Percentiles rank a stretch among this genome's conserved stretches.
Conservation (phyloP, 805 yeast genomes). For the Candida ovalis region DNA sequence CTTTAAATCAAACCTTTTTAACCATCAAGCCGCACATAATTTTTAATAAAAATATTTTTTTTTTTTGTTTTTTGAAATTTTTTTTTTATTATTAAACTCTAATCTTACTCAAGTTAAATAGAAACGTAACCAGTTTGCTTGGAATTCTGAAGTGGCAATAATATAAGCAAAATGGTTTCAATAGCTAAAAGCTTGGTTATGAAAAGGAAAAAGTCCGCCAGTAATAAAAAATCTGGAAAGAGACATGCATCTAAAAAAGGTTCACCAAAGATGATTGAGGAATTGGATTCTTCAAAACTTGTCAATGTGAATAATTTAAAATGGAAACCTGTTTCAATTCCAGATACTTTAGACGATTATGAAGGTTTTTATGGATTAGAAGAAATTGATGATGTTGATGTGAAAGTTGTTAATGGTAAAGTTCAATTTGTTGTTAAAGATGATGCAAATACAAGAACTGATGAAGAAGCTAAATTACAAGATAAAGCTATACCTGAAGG, state of each 20-base stretch:
- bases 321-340: slow-evolving; percentile 83
- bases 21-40: neutral
- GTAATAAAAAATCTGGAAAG: slow-evolving; percentile 5
- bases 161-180: slow-evolving; percentile 20
- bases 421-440: slow-evolving; percentile 53
- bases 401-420: slow-evolving; percentile 65
- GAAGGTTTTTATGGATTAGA: slow-evolving; percentile 92
- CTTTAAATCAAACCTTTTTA: too few species aligned
- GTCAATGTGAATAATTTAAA: slow-evolving; percentile 49
- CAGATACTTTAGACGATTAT: slow-evolving; percentile 80
- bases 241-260: slow-evolving; percentile 3
- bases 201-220: slow-evolving; percentile 14
- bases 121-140: too few species aligned
- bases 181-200: slow-evolving; percentile 13
- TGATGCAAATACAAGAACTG: slow-evolving; percentile 20
- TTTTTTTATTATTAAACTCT: neutral
- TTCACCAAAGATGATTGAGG: slow-evolving; percentile 1
- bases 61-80: neutral
- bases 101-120: too few species aligned
- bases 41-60: neutral
- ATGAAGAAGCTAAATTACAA: slow-evolving; percentile 11
- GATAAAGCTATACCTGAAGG: slow-evolving; percentile 18
- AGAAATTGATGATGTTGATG: slow-evolving; percentile 90
- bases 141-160: too few species aligned
- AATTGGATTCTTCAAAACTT: slow-evolving; percentile 14